A percentile compares a stretch with the other conserved stretches of the same genome.
Evolutionary conservation across 768 basidiomycete species (phyloP).

Genomic region (Russula ochroleuca): DNA sequence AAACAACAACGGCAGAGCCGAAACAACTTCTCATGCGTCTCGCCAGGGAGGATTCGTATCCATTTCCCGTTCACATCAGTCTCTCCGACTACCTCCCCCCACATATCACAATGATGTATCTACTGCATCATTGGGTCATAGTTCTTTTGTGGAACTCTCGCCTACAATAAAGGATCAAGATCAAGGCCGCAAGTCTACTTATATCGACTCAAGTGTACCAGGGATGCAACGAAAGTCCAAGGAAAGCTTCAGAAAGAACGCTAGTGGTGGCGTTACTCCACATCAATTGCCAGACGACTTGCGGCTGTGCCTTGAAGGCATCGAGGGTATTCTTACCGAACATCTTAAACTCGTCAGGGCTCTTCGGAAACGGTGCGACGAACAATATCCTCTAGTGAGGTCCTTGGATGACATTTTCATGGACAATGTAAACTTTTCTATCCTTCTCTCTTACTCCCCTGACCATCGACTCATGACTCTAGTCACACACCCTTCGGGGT

Average conservation of each 20-base stretch:
- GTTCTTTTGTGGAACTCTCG: slow-evolving; percentile 47
- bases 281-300: slow-evolving; percentile 86
- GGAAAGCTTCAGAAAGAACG: slow-evolving; percentile 57
- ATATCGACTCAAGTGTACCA: slow-evolving; percentile 31
- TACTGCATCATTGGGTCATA: slow-evolving; percentile 70
- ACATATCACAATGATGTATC: slow-evolving; percentile 54
- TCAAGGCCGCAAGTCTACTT: slow-evolving; percentile 41
- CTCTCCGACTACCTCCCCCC: slow-evolving; percentile 59
- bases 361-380: slow-evolving; percentile 85
- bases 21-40: slow-evolving; percentile 40
- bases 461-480: slow-evolving; percentile 27
- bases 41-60: slow-evolving; percentile 47
- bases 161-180: slow-evolving; percentile 37
- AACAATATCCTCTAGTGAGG: slow-evolving; percentile 91
- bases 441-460: slow-evolving; percentile 12
- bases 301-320: slow-evolving; percentile 77
- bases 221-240: slow-evolving; percentile 63
- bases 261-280: slow-evolving; percentile 56
- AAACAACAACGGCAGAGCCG: slow-evolving; percentile 57
- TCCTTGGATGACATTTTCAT: slow-evolving; percentile 94
- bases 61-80: slow-evolving; percentile 75
- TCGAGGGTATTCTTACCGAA: slow-evolving; percentile 82
- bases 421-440: slow-evolving; percentile 59
- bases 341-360: slow-evolving; percentile 83
- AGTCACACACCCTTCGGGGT: slow-evolving; percentile 93